These are phyloP conservation scores for Dryas alaskensis DNA, from an alignment of 306 rosid genomes.

Conservation along the genomic window DNA sequence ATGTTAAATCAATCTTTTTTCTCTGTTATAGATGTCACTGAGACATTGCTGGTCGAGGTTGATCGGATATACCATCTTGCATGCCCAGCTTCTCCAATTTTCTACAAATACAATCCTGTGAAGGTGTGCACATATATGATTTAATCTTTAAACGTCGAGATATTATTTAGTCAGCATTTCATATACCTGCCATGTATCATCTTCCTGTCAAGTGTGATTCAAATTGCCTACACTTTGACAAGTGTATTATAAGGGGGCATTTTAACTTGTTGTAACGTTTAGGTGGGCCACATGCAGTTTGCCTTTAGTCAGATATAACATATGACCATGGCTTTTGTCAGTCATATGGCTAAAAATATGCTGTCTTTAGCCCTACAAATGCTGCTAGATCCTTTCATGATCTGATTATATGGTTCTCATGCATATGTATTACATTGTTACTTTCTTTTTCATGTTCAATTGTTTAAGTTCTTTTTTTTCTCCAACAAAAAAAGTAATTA, in stretches of 20 bases:
- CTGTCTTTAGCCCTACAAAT: not conserved
- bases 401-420: slow-evolving; percentile 9
- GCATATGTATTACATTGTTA: not conserved
- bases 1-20: slow-evolving; percentile 16
- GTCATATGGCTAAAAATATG: not conserved
- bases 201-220: not conserved
- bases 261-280: not conserved
- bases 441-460: not conserved
- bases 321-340: not conserved
- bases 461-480: not conserved
- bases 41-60: slow-evolving; percentile 80
- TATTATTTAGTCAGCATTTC: not conserved
- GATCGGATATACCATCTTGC: slow-evolving; percentile 97
- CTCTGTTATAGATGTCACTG: slow-evolving; percentile 69
- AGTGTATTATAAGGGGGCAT: not conserved
- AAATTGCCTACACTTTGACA: not conserved
- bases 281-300: not conserved
- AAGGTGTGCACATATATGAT: slow-evolving; percentile 47
- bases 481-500: not conserved
- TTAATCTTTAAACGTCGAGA: not conserved
- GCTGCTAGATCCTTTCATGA: not conserved
- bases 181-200: not conserved
- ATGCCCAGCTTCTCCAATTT: slow-evolving; percentile 96
- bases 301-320: not conserved
- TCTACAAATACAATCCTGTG: slow-evolving; percentile 94